phyloP scores from a whole-genome alignment of 176 grass and related monocot genomes.

The bread wheat (Triticum aestivum) region IWGSC_CS_RefSeq_v2.1 NC_057797.1:662925694-662926193 shows the following conservation, averaged over 20 bases:
- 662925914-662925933: constrained; percentile 24
- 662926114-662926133: constrained; percentile 41
- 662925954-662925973: constrained; percentile 13
- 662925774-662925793: background rate
- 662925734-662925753: background rate
- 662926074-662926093: constrained; percentile 23
- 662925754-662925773: constrained; percentile 15
- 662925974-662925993: constrained; percentile 19
- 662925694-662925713: background rate
- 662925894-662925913: constrained; percentile 11
- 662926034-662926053: constrained; percentile 15
- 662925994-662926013: constrained; percentile 14
- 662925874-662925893: constrained; percentile 28
- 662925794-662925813: background rate
- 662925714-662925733: background rate
- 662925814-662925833: constrained; percentile 31
- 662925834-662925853: constrained; percentile 4
- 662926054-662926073: background rate
- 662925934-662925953: constrained; percentile 26
- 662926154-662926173: background rate
- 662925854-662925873: constrained; percentile 30
- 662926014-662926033: constrained; percentile 18
- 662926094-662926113: constrained; percentile 54
- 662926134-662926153: background rate
- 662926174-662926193: constrained; percentile 23